These are phyloP conservation scores for Alternaria panax DNA, from an alignment of 2,329 filamentous ascomycete genomes.

Conservation along the genomic window DNA sequence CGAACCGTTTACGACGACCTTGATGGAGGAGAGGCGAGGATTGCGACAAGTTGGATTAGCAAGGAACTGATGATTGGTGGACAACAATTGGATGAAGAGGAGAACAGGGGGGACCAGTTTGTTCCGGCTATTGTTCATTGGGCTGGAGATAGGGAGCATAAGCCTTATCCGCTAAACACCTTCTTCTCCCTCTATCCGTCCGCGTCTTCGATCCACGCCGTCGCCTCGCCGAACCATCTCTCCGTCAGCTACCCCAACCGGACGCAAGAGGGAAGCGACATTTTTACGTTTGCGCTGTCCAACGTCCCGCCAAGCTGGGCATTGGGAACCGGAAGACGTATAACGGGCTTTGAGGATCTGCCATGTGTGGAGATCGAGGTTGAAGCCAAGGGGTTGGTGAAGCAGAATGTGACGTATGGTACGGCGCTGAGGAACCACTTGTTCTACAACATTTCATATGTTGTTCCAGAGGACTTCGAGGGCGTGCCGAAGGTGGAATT, in stretches of 20 bases:
- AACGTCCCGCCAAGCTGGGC: slow-evolving; percentile 30
- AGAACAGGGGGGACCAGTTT: slow-evolving; percentile 34
- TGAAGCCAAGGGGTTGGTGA: slow-evolving; percentile 48
- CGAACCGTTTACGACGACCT: slow-evolving; percentile 42
- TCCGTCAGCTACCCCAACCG: slow-evolving; percentile 29
- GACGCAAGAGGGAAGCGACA: slow-evolving; percentile 26
- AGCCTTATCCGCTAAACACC: slow-evolving; percentile 21
- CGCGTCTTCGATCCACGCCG: slow-evolving; percentile 53
- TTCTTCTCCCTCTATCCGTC: slow-evolving; percentile 45
- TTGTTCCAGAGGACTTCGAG: slow-evolving; percentile 51
- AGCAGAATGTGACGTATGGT: slow-evolving; percentile 50
- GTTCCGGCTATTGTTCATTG: slow-evolving; percentile 58
- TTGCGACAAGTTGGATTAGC: slow-evolving; percentile 54
- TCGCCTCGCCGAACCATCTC: slow-evolving; percentile 42
- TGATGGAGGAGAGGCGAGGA: slow-evolving; percentile 37
- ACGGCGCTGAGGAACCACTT: slow-evolving; percentile 51
- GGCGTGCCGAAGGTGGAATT: slow-evolving; percentile 51
- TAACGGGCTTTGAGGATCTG: slow-evolving; percentile 25
- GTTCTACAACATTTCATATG: slow-evolving; percentile 58
- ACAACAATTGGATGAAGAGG: slow-evolving; percentile 12
- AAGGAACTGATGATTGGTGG: slow-evolving; percentile 54
- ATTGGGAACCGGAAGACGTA: slow-evolving; percentile 11
- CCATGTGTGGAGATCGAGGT: slow-evolving; percentile 52
- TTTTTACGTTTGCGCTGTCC: slow-evolving; percentile 29
- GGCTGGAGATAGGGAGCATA: slow-evolving; percentile 52